phyloP scores from a whole-genome alignment of 768 basidiomycete genomes.

The Roridomyces roridus region DNA sequence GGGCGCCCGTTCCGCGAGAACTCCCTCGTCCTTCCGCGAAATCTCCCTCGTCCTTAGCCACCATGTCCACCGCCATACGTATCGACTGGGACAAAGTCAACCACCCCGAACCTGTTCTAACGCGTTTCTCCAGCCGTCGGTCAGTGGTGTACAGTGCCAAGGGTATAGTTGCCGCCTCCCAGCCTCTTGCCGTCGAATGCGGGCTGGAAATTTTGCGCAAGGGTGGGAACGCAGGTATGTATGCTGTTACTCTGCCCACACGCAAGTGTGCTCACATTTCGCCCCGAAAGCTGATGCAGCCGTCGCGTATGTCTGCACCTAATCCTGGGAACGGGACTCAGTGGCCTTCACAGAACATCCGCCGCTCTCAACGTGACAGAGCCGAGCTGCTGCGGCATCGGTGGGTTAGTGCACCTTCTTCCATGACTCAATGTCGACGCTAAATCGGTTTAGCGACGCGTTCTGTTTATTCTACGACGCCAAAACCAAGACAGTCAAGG shows the following conservation, averaged over 20 bases:
- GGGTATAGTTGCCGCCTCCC: conserved; percentile 87
- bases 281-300: conserved; percentile 91
- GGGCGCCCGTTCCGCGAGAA: not conserved
- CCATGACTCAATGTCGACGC: not conserved
- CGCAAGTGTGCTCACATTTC: too few species aligned
- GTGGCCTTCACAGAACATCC: conserved; percentile 50
- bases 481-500: conserved; percentile 80
- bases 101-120: conserved; percentile 66
- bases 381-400: conserved; percentile 89
- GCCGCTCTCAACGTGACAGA: conserved; percentile 94
- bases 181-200: conserved; percentile 90
- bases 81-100: conserved; percentile 68
- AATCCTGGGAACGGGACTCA: not conserved
- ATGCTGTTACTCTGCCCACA: not conserved
- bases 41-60: conserved; percentile 12
- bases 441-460: conserved; percentile 63
- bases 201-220: conserved; percentile 90
- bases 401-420: conserved; percentile 58
- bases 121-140: conserved; percentile 81
- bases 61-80: conserved; percentile 38
- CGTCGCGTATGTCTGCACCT: conserved; percentile 57
- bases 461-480: conserved; percentile 95
- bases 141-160: conserved; percentile 89
- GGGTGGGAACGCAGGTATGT: conserved; percentile 93
- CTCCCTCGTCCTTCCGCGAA: not conserved